Evolutionary conservation across 306 rosid species (phyloP), one percentile per base, ranked within the genome.

Genomic region (Pyrus bretschneideri): DNA sequence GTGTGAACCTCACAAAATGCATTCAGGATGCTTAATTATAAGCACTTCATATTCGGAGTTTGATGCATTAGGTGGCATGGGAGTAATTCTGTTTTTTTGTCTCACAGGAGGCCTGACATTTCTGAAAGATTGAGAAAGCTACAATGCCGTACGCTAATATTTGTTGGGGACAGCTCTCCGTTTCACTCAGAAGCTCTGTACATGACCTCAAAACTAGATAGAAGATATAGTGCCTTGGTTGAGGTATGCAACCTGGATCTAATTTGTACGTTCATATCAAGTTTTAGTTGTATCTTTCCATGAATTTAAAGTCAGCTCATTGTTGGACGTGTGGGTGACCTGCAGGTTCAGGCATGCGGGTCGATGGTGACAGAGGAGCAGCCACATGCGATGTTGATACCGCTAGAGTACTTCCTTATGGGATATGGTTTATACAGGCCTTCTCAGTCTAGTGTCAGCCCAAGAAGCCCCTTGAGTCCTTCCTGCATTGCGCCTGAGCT

Each of bases 321-420:
- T 67, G 25, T 44, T 17, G 38, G 57, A 60, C 66, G n/a, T 68
- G 42, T 68, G 72, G 67, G 81, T 67, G 51, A 85, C 79, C 54
- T 55, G 23, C 89, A 95, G 99, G 99, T 95, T 81, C 97, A 95
- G 86, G 89, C 89, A 79, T 95, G 99, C 18, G 97, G 99, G 55
- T 90, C 99, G 33, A 85, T 92, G 96, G 97, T 95, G 78, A 95
- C 97, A 61, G 99, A 90, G 85, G 99, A 95, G 87, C 99, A 95
- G 84, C 99, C 99, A 59, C 93, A 92, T 71, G 97, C 99, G 6
- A 92, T 95, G 99, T 82, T 89, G 88, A 89, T 92, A 83, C 99
- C 99, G 42, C 69, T 95, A 83, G 97, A 95, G 83, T 92, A 90
- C 72, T 95, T 92, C 77, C 89, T 92, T 40, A 95, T 89, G 97